phyloP scores from a whole-genome alignment of 2,329 filamentous ascomycete species.

The Nigrospora sphaerica region DNA sequence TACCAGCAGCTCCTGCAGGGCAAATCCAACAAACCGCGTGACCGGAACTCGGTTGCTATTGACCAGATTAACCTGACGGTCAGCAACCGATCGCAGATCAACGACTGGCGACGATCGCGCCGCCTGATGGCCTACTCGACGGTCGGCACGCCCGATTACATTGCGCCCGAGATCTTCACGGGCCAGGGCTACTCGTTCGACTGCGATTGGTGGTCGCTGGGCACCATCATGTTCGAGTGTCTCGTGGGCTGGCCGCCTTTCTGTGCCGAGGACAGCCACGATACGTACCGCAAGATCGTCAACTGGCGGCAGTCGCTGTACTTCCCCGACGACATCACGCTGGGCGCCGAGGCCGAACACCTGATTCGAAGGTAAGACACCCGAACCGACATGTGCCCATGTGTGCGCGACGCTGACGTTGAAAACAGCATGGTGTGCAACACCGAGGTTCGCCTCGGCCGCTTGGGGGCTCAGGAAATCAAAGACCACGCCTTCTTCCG shows the following conservation, averaged over 20 bases:
- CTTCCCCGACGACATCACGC: conserved; percentile 90
- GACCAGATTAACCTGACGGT: conserved; percentile 98
- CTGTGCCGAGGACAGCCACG: conserved; percentile 94
- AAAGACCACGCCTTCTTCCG: conserved; percentile 95
- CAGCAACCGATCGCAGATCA: conserved; percentile 95
- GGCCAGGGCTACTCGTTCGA: conserved; percentile 93
- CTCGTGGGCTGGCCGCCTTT: conserved; percentile 98
- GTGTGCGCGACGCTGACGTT: conserved; percentile 2
- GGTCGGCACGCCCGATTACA: conserved; percentile 96
- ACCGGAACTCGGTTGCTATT: conserved; percentile 89
- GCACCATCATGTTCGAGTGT: conserved; percentile 99
- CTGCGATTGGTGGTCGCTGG: conserved; percentile 98
- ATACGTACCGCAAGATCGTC: conserved; percentile 98
- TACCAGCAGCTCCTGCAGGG: conserved; percentile 93
- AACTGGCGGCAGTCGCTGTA: conserved; percentile 95
- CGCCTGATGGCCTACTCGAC: conserved; percentile 96
- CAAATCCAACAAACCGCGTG: conserved; percentile 63
- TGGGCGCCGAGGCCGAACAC: conserved; percentile 84
- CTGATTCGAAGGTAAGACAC: conserved; percentile 74
- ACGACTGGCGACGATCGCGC: conserved; percentile 95
- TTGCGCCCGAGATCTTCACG: conserved; percentile 96
- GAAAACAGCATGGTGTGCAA: conserved; percentile 78
- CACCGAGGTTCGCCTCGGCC: conserved; percentile 83
- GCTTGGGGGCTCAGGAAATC: conserved; percentile 82
- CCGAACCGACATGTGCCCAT: background rate